A percentile compares a stretch with the other conserved stretches of the same genome.
Evolutionary conservation across 805 yeast genomes (phyloP).

Genomic region (Kluyveromyces wickerhamii): DNA sequence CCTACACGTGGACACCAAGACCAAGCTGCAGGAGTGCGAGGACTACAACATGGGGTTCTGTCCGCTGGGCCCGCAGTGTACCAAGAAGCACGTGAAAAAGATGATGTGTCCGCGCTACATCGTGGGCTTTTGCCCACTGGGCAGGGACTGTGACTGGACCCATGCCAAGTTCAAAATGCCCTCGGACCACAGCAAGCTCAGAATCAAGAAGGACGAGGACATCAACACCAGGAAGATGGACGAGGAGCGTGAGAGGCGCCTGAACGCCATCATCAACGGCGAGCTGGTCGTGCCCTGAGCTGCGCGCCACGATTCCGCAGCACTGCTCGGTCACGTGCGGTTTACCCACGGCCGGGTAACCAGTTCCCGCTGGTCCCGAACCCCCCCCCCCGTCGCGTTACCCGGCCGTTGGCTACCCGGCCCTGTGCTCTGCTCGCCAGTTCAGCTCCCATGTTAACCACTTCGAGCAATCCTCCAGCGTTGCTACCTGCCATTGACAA

Average conservation of each 20-base stretch:
- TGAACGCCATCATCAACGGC: slow-evolving; percentile 31
- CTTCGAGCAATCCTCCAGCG: too few relatives aligned
- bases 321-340: too few relatives aligned
- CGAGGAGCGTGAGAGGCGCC: slow-evolving; percentile 28
- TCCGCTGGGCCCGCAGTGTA: slow-evolving; percentile 82
- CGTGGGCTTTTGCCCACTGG: slow-evolving; percentile 91
- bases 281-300: slow-evolving; percentile 12
- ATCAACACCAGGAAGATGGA: slow-evolving; percentile 29
- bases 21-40: slow-evolving; percentile 80
- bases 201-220: slow-evolving; percentile 27
- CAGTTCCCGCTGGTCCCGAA: too few relatives aligned
- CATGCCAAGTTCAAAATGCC: slow-evolving; percentile 69
- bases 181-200: slow-evolving; percentile 28
- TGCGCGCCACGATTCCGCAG: too few relatives aligned
- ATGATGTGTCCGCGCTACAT: slow-evolving; percentile 70
- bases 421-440: too few relatives aligned
- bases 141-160: slow-evolving; percentile 58
- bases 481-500: too few relatives aligned
- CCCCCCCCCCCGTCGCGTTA: too few relatives aligned
- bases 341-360: too few relatives aligned
- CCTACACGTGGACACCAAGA: slow-evolving; percentile 82
- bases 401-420: too few relatives aligned
- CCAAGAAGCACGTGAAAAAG: slow-evolving; percentile 70
- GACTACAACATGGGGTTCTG: slow-evolving; percentile 86
- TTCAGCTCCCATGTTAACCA: too few relatives aligned